Conservation (phyloP, 768 basidiomycete species). For the Termitomyces titanicus region DNA sequence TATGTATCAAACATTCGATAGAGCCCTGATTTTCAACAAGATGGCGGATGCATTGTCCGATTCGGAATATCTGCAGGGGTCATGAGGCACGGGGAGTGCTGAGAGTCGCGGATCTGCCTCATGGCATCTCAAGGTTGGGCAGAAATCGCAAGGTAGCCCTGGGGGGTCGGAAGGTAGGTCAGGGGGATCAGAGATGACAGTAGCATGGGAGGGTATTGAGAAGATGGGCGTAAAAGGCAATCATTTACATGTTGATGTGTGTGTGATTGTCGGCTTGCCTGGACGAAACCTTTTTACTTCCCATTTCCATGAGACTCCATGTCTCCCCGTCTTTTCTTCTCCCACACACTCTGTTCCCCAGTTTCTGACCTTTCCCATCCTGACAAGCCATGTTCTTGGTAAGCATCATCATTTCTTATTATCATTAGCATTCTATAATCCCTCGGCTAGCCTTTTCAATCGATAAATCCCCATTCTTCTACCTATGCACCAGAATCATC, state of each 20-base stretch:
- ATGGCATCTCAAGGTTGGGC: neutral
- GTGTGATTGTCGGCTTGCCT: constrained; percentile 15
- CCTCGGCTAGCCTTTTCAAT: neutral
- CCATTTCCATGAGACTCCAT: constrained; percentile 10
- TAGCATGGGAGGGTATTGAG: neutral
- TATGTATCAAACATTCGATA: too few species aligned
- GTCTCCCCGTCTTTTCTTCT: constrained; percentile 4
- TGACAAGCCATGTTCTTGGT: constrained; percentile 7
- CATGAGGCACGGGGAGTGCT: neutral
- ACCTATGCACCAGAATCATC: constrained; percentile 10
- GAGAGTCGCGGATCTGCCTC: constrained; percentile 1
- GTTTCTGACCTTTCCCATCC: neutral
- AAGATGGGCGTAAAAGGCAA: constrained; percentile 9
- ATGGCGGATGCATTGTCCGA: neutral
- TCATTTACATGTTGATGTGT: constrained; percentile 12
- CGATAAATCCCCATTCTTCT: constrained; percentile 3
- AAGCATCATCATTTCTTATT: neutral
- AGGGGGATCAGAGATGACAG: constrained; percentile 4
- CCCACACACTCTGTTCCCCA: constrained; percentile 1
- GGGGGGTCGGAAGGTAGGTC: neutral
- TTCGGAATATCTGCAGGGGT: neutral
- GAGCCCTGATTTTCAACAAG: neutral
- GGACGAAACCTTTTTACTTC: constrained; percentile 7
- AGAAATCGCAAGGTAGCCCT: neutral
- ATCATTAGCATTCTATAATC: constrained; percentile 1